A percentile compares a stretch with the other conserved stretches of the same genome.
Conservation (phyloP, 1,284 basidiomycete species). For the Puccinia sorghi region DNA sequence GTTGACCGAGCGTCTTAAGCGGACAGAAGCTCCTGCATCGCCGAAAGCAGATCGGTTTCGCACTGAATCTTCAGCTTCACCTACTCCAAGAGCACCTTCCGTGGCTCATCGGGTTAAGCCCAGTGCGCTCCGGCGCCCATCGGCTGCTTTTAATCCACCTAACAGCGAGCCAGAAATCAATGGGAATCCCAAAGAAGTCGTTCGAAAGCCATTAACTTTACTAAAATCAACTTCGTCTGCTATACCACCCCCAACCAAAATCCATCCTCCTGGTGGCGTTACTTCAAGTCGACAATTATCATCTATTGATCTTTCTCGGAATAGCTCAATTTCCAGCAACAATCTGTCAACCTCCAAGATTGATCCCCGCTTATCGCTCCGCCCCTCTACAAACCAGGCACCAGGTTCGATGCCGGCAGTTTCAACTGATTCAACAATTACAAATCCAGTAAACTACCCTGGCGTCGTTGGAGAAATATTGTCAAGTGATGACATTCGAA, state of each 20-base stretch:
- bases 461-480: slow-evolving; percentile 66
- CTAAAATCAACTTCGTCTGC: slow-evolving; percentile 22
- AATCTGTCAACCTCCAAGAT: slow-evolving; percentile 47
- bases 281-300: slow-evolving; percentile 21
- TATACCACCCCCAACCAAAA: slow-evolving; percentile 64
- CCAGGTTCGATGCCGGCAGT: slow-evolving; percentile 1
- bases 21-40: slow-evolving; percentile 64
- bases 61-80: slow-evolving; percentile 29
- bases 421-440: slow-evolving; percentile 2
- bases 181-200: slow-evolving; percentile 12
- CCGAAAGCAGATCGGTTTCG: slow-evolving; percentile 37
- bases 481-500: slow-evolving; percentile 58
- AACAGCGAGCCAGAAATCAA: slow-evolving; percentile 15
- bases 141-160: slow-evolving; percentile 61
- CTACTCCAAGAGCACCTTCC: slow-evolving; percentile 28
- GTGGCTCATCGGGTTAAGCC: slow-evolving; percentile 26
- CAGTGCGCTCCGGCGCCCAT: slow-evolving; percentile 62
- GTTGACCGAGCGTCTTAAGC: slow-evolving; percentile 82
- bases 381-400: slow-evolving; percentile 15
- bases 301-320: slow-evolving; percentile 10
- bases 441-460: slow-evolving; percentile 16
- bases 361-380: slow-evolving; percentile 50
- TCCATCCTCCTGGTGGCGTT: slow-evolving; percentile 63
- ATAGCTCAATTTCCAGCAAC: slow-evolving; percentile 47
- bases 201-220: slow-evolving; percentile 5